Evolutionary conservation across 441 rosid genomes (phyloP), one percentile per base, ranked within the genome.

Genomic region (Adansonia rubrostipa): DNA sequence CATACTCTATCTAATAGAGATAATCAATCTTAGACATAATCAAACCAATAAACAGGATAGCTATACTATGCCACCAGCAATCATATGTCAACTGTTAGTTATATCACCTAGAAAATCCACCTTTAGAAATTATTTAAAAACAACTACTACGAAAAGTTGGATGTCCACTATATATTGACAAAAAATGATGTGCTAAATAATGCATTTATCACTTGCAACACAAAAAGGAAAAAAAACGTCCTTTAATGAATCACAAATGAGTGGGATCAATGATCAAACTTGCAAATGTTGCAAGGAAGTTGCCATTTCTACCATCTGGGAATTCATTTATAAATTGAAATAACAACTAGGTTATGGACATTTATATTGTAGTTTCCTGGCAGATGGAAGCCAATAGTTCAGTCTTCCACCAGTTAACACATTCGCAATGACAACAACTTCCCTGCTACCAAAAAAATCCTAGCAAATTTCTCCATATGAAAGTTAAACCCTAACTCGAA

Each of bases 1-100:
- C 6, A 72, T 19, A 62, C 48, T 15, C 69, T 64, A 64, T 5
- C 48, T 64, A 36, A 64, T 36, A 64, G 40, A 64, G 48, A 64
- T 64, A 64, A 64, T 73, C 40, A 19, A 57, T 36, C 65, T 56
- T 14, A 40, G 45, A 9, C 24, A 71, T 71, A 9, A 28, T 28
- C 11, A 56, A 19, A 51, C 50, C 40, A 73, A 61, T 33, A 56
- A 57, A 73, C n/a, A 40, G 64, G 51, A 73, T 64, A 72, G 63
- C 20, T 72, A 54, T 20, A 17, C 28, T 56, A 19, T 0, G 7
- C 17, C 53, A 57, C 50, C 65, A 36, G 42, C 36, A 56, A 73
- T 57, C 66, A 42, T 36, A 53, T 36, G 11, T 17, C 64, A 73
- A 64, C 51, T 19, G 11, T 17, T 54, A 54, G 6, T 63, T 5